Conservation (phyloP, 169 alveolate species). For the Eimeria tenella region DNA sequence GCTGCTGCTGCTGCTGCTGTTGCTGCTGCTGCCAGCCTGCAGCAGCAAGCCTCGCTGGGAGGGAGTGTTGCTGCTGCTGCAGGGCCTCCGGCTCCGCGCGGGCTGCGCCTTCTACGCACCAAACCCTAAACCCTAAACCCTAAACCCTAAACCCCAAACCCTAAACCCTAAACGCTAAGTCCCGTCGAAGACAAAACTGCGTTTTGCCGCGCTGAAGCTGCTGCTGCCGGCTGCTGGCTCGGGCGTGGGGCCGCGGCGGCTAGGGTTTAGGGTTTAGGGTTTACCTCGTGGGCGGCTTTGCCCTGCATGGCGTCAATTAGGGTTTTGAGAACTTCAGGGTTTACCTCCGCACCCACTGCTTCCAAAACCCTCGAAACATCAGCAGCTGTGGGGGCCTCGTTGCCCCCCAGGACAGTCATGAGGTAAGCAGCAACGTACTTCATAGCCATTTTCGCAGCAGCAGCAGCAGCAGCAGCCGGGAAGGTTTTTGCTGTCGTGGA, state of each 20-base stretch:
- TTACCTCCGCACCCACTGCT: constrained; percentile 84
- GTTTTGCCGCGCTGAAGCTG: neutral
- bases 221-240: neutral
- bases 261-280: neutral
- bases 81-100: neutral
- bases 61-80: neutral
- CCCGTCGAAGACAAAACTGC: neutral
- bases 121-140: neutral
- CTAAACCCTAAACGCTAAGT: neutral
- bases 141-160: neutral
- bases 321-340: constrained; percentile 76
- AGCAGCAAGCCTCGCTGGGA: neutral
- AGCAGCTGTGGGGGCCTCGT: constrained; percentile 81
- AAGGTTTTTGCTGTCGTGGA: neutral
- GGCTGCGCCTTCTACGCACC: neutral
- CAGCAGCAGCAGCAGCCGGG: neutral
- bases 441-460: constrained; percentile 74
- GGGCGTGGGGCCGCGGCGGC: neutral
- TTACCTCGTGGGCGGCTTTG: constrained; percentile 84
- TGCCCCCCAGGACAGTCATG: constrained; percentile 85
- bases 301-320: constrained; percentile 82
- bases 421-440: constrained; percentile 88
- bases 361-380: constrained; percentile 81
- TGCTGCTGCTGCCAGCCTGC: too few species aligned
- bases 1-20: neutral